Conservation (phyloP, 73 alveolate species). For the Paraurostyla sp. region DNA sequence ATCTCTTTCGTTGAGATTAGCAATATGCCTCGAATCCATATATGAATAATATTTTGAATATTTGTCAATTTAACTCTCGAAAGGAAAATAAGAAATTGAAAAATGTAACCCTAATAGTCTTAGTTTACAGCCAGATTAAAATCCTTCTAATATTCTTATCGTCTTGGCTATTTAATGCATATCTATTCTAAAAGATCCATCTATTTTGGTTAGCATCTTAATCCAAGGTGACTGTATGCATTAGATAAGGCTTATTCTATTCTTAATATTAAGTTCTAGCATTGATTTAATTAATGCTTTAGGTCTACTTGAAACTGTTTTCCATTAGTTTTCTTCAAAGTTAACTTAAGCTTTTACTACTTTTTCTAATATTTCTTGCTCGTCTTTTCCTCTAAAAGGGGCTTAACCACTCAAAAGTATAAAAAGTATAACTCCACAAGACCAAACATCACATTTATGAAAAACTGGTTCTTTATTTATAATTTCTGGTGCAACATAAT, state of each 20-base stretch:
- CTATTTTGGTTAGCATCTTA: conserved; percentile 48
- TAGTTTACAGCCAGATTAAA: conserved; percentile 9
- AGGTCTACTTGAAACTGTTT: conserved; percentile 68
- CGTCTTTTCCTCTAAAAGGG: conserved; percentile 82
- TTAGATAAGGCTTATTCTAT: background rate
- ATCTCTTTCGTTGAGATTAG: conserved; percentile 47
- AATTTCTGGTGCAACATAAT: conserved; percentile 87
- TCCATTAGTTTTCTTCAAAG: conserved; percentile 74
- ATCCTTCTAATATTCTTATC: background rate
- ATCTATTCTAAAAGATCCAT: conserved; percentile 45
- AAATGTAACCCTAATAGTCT: background rate
- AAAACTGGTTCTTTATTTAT: conserved; percentile 57
- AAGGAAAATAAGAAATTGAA: background rate
- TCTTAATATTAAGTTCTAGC: background rate
- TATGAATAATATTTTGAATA: conserved; percentile 16
- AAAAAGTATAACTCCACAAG: conserved; percentile 83
- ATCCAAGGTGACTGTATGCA: conserved; percentile 44
- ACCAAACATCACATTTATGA: conserved; percentile 81
- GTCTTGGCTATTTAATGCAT: conserved; percentile 19
- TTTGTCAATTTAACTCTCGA: background rate
- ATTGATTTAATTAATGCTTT: conserved; percentile 61
- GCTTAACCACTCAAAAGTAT: conserved; percentile 82
- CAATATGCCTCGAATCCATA: conserved; percentile 48
- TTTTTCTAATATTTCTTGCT: conserved; percentile 48
- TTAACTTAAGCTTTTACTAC: conserved; percentile 19